Conservation (phyloP, 2,329 filamentous ascomycete species). For the Colletotrichum agaves region DNA sequence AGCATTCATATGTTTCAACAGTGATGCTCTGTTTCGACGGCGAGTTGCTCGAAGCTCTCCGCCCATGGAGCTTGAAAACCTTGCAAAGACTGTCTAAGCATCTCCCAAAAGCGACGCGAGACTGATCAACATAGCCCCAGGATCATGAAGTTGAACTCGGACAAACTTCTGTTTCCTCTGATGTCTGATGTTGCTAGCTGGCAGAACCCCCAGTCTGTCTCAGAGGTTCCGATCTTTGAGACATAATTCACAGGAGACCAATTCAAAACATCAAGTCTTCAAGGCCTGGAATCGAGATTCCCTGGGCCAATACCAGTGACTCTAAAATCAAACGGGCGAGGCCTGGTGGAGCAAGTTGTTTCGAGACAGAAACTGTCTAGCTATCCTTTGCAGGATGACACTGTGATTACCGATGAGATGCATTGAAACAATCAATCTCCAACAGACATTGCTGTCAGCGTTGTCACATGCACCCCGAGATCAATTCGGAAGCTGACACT, state of each 20-base stretch:
- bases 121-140: too few relatives aligned
- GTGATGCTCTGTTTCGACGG: too few relatives aligned
- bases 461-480: neutral
- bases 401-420: neutral
- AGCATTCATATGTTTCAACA: too few relatives aligned
- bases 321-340: neutral
- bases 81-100: too few relatives aligned
- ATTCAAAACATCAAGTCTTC: neutral
- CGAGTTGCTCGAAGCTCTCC: too few relatives aligned
- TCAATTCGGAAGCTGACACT: neutral
- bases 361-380: neutral
- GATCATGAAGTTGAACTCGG: too few relatives aligned
- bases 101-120: too few relatives aligned
- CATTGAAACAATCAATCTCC: slow-evolving; percentile 14
- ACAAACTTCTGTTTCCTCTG: neutral
- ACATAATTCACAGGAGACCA: neutral
- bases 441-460: neutral
- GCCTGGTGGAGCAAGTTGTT: neutral
- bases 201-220: neutral
- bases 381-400: neutral
- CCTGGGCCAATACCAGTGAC: neutral
- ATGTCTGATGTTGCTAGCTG: neutral
- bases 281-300: neutral
- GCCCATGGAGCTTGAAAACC: too few relatives aligned
- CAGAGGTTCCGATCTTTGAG: slow-evolving; percentile 9